Base-by-base conservation (phyloP, 345 rosid genomes). In the Linum tenue region DNA sequence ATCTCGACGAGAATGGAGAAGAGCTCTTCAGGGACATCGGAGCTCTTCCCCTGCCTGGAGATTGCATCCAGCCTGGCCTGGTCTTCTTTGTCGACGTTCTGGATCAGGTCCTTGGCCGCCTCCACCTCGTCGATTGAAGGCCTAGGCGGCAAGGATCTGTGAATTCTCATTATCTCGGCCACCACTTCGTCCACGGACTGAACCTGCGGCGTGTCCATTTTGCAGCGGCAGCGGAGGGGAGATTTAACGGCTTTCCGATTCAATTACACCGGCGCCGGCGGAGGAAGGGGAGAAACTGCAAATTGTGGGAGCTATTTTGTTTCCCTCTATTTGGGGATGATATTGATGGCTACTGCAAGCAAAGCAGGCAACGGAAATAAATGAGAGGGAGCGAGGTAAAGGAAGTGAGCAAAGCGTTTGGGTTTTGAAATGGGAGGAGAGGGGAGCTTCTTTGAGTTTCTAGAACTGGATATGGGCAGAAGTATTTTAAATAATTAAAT, bases 121-220 rank as follows among this genome's bases (percentile, higher is more conserved):
- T 90, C 92, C 1, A 85, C 81, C 39, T 90, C 96, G 5, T 94
- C 99, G 35, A 94, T 73, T 1, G 79, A 85, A 0, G 97, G 96
- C 41, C 99, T 76, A 3, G 65, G 12, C 0, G 97, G 96, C 62
- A 94, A 77, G 55, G 92, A 88, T 84, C 87, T 86, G 14, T 88
- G 99, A 48, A 88, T 78, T 39, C 78, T 82, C 97, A 85, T 94
- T 73, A 94, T 86, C 80, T 85, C 99, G 66, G 79, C 91, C 69
- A 85, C 96, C 40, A 77, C 88, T 31, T 69, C 71, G 6, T 90
- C 84, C 2, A 69, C 74, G 2, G 96, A 78, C 63, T 72, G 80
- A 70, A 78, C 66, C 58, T 48, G 53, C 11, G 53, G 59, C 67
- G 51, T 17, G 22, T 81, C 89, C 92, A 85, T 77, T 69, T 8